Conservation (phyloP, 352 stramenopile genomes). For the Blastocystis sp. region DNA sequence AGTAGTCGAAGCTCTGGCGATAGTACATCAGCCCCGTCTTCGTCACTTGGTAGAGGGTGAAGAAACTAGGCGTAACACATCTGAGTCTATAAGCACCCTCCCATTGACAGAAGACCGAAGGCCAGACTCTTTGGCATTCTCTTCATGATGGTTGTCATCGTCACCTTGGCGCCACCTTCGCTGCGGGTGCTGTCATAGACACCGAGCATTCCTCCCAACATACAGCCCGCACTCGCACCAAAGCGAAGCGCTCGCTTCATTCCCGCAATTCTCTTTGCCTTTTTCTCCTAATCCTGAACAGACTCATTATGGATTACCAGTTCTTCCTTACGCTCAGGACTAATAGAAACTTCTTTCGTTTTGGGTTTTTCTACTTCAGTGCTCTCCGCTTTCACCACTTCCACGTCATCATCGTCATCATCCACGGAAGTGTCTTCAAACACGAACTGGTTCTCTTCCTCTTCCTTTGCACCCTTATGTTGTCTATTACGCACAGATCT, state of each 20-base stretch:
- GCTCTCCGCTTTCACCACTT: neutral
- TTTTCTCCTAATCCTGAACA: neutral
- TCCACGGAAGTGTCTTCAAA: neutral
- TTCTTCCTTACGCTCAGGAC: neutral
- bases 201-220: slow-evolving; percentile 52
- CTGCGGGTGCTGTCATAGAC: neutral
- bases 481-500: neutral
- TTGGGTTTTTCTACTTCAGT: neutral
- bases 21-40: neutral
- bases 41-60: slow-evolving; percentile 31
- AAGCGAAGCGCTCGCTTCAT: slow-evolving; percentile 8
- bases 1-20: slow-evolving; percentile 26
- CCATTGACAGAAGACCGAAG: neutral
- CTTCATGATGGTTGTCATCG: neutral
- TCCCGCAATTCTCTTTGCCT: neutral
- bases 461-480: neutral
- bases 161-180: neutral
- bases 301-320: neutral
- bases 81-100: neutral
- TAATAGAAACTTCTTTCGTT: slow-evolving; percentile 8
- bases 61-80: neutral
- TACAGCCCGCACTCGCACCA: slow-evolving; percentile 29
- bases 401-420: slow-evolving; percentile 20
- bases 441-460: slow-evolving; percentile 5
- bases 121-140: neutral